Conservation (phyloP, 768 basidiomycete genomes). For the Tulasnella sp. region DNA sequence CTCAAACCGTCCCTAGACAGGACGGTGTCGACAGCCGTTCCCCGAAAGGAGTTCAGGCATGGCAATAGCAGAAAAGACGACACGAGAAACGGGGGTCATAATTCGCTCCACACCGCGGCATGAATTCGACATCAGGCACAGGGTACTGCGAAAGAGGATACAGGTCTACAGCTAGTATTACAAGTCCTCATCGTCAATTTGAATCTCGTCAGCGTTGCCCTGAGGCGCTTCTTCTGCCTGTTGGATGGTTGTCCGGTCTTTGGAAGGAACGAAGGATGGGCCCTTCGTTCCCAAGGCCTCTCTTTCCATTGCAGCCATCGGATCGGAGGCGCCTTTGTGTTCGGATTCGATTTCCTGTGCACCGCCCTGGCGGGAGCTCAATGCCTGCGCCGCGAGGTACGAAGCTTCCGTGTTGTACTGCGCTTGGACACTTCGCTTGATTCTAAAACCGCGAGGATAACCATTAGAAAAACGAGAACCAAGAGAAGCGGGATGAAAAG, state of each 20-base stretch:
- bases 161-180: conserved; percentile 9
- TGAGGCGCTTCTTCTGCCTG: conserved; percentile 39
- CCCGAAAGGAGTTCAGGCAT: too few species aligned
- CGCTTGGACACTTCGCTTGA: conserved; percentile 97
- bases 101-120: background rate
- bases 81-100: too few species aligned
- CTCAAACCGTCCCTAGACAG: too few species aligned
- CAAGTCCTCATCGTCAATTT: conserved; percentile 74
- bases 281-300: conserved; percentile 55
- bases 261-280: conserved; percentile 76
- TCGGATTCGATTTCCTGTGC: conserved; percentile 41
- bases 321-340: conserved; percentile 49
- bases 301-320: conserved; percentile 83
- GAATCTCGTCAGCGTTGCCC: conserved; percentile 80
- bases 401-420: conserved; percentile 97
- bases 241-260: conserved; percentile 44
- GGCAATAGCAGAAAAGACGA: too few species aligned
- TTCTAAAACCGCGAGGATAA: conserved; percentile 41
- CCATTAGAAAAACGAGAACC: background rate
- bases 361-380: conserved; percentile 59
- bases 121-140: background rate
- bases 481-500: background rate
- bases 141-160: background rate
- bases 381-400: conserved; percentile 88
- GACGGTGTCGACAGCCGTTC: too few species aligned